Evolutionary conservation across 768 basidiomycete species (phyloP), one percentile per base, ranked within the genome.

Genomic region (Amanita jacksonii): DNA sequence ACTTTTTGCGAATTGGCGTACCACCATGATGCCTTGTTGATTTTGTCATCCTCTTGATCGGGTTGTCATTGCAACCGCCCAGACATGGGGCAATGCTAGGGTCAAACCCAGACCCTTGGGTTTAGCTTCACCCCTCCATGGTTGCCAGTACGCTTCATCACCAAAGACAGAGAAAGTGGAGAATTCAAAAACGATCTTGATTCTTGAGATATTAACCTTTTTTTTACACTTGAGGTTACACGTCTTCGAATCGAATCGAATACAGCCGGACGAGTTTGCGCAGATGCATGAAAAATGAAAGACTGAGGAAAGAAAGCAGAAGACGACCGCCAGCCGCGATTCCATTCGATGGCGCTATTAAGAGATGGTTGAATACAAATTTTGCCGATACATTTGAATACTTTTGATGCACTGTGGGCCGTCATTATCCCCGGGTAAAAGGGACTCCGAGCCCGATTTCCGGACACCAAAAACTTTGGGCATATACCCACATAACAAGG

Each of bases 181-280:
- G 43, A 36, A 27, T n/a, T n/a, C n/a, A n/a, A 35, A 28, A 8
- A 36, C 6, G 36, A 35, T 36, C 20, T 28, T 15, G 34, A 18
- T 10, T 43, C 43, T 43, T 36, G 34, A 35, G 23, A 34, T 6
- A 43, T 43, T 43, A 43, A 35, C 25, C n/a, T n/a, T n/a, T n/a
- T 12, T 25, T 35, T 43, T 35, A 34, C 32, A 36, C 31, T 13
- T 35, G 43, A 43, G 43, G 20, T 43, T 43, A 43, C 43, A 36
- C 43, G 43, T 43, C 43, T 6, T 28, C 27, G 27, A 28, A 28
- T 6, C 27, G 27, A 28, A 28, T 28, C 12, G 33, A 36, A 43
- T 43, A 43, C 43, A 43, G 25, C 8, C 31, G 32, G 22, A 28
- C 7, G 27, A 28, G 12, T 6, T 28, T 12, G 27, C 27, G 27